phyloP scores from a whole-genome alignment of 1,139 yeast species.

The Hyphopichia pseudoburtonii region DNA sequence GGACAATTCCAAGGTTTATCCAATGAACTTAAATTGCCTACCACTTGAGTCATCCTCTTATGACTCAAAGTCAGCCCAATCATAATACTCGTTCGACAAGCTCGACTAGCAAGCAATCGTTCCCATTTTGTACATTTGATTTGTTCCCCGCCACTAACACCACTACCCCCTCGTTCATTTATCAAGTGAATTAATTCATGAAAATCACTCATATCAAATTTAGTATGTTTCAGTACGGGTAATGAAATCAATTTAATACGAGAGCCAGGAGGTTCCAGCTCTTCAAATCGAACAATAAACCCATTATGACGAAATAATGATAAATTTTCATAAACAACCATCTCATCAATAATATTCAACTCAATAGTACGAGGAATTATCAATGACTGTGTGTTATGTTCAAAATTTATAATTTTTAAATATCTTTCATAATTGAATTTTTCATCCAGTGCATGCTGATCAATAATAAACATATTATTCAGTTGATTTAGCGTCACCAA shows the following conservation, averaged over 20 bases:
- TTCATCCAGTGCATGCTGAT: conserved; percentile 98
- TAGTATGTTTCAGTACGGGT: conserved; percentile 71
- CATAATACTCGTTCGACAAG: conserved; percentile 93
- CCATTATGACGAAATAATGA: conserved; percentile 71
- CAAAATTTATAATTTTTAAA: conserved; percentile 51
- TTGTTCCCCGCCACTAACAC: conserved; percentile 8
- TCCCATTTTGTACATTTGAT: conserved; percentile 77
- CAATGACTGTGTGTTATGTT: conserved; percentile 53
- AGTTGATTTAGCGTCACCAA: conserved; percentile 49
- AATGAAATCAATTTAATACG: conserved; percentile 57
- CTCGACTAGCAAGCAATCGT: conserved; percentile 87
- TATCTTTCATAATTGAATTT: conserved; percentile 82
- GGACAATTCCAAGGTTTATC: conserved; percentile 99
- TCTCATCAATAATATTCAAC: conserved; percentile 75
- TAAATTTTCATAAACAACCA: conserved; percentile 60
- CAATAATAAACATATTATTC: conserved; percentile 78
- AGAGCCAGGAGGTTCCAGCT: conserved; percentile 55
- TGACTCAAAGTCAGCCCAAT: conserved; percentile 69
- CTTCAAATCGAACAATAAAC: conserved; percentile 53
- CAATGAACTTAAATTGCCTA: conserved; percentile 62
- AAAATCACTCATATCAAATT: conserved; percentile 68
- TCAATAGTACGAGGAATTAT: conserved; percentile 66
- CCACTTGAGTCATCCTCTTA: conserved; percentile 65
- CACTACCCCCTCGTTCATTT: conserved; percentile 23
- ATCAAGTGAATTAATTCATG: conserved; percentile 71